phyloP scores from a whole-genome alignment of 1,284 basidiomycete species.

The Mycena citricolor region DNA sequence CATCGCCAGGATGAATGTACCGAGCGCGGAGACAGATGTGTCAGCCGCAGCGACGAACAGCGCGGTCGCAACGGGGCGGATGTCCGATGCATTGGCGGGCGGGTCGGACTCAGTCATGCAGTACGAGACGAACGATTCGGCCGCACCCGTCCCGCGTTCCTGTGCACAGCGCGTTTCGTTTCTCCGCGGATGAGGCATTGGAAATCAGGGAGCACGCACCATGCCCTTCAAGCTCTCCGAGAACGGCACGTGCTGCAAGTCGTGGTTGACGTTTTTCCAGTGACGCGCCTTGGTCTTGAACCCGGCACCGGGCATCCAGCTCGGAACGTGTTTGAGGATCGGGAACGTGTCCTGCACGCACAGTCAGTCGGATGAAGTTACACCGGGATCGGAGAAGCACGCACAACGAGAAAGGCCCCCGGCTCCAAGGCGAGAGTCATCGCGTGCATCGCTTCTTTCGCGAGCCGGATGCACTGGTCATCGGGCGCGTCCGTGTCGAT shows the following conservation, averaged over 20 bases:
- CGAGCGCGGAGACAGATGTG: background rate
- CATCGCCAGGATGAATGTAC: background rate
- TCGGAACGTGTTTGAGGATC: constrained; percentile 26
- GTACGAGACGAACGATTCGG: constrained; percentile 11
- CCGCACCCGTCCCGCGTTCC: constrained; percentile 4
- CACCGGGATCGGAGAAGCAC: too few species aligned
- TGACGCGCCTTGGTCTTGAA: constrained; percentile 27
- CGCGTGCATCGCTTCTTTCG: constrained; percentile 7
- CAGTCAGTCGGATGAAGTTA: too few species aligned
- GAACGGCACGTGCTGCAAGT: constrained; percentile 27
- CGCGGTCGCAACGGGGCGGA: constrained; percentile 1
- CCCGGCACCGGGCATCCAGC: constrained; percentile 32
- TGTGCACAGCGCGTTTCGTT: background rate
- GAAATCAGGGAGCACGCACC: constrained; percentile 18
- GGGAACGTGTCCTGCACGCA: constrained; percentile 20
- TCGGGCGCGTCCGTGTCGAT: constrained; percentile 21
- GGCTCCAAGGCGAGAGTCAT: background rate
- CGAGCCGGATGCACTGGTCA: constrained; percentile 13
- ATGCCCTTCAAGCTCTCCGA: constrained; percentile 23
- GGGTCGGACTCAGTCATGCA: background rate
- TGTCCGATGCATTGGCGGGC: constrained; percentile 2
- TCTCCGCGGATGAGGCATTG: background rate
- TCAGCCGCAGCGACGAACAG: too few species aligned
- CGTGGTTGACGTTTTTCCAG: constrained; percentile 19
- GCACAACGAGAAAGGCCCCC: constrained; percentile 29